phyloP scores from a whole-genome alignment of 78 protist species.

The Dictyostelium intermedium region DNA sequence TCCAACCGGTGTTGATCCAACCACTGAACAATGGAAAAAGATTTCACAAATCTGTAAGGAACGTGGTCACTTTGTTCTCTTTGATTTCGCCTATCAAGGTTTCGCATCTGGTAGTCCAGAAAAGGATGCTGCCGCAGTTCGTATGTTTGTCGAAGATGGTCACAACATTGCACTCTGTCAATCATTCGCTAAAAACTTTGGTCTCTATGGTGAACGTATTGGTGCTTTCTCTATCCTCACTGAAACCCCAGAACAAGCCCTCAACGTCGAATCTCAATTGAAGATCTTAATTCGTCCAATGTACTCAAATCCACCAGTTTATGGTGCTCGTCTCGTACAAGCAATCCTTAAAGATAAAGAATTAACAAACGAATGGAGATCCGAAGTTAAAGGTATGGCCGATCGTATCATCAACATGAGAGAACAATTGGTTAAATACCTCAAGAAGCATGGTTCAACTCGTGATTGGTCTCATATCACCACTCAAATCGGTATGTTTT shows the following conservation, averaged over 20 bases:
- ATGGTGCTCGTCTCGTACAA: slow-evolving; percentile 97
- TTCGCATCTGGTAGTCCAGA: slow-evolving; percentile 97
- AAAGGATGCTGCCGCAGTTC: slow-evolving; percentile 92
- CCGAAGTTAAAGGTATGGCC: slow-evolving; percentile 92
- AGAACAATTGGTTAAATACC: slow-evolving; percentile 67
- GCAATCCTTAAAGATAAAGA: slow-evolving; percentile 84
- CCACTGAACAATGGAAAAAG: slow-evolving; percentile 95
- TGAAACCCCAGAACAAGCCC: slow-evolving; percentile 63
- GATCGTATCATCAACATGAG: slow-evolving; percentile 95
- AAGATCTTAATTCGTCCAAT: slow-evolving; percentile 91
- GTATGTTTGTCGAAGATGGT: slow-evolving; percentile 70
- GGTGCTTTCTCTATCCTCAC: slow-evolving; percentile 77
- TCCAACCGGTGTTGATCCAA: slow-evolving; percentile 99
- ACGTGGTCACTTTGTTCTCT: slow-evolving; percentile 82
- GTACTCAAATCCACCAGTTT: slow-evolving; percentile 98
- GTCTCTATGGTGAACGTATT: slow-evolving; percentile 95
- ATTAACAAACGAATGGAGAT: slow-evolving; percentile 76
- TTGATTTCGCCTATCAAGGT: slow-evolving; percentile 99
- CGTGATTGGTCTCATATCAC: slow-evolving; percentile 96
- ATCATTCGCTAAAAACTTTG: slow-evolving; percentile 98
- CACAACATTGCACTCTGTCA: slow-evolving; percentile 77
- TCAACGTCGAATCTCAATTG: slow-evolving; percentile 88
- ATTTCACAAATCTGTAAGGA: slow-evolving; percentile 71
- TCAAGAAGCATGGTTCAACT: slow-evolving; percentile 85
- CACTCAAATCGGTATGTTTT: slow-evolving; percentile 99